A percentile compares a stretch with the other conserved stretches of the same genome.
These are phyloP conservation scores for Pichia sp. DNA, from an alignment of 1,139 yeast species.

Conservation along the genomic window DNA sequence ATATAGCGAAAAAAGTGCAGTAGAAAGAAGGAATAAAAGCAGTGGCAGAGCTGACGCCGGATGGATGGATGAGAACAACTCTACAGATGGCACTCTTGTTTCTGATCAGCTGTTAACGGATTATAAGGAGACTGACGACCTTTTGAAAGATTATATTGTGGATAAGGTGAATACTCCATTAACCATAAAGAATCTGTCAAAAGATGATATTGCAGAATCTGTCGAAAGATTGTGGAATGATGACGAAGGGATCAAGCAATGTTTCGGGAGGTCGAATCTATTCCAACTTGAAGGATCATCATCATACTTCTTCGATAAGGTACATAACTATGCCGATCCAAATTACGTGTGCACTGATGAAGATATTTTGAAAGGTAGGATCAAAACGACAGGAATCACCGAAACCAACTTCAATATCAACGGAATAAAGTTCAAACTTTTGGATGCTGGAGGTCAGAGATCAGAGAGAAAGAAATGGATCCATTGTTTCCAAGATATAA, in stretches of 20 bases:
- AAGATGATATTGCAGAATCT: constrained; percentile 61
- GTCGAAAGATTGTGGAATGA: constrained; percentile 60
- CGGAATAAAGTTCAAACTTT: constrained; percentile 62
- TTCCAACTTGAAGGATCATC: constrained; percentile 84
- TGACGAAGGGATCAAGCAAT: constrained; percentile 62
- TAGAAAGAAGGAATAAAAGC: constrained; percentile 47
- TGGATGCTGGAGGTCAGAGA: constrained; percentile 98
- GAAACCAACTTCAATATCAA: constrained; percentile 76
- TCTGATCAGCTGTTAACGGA: constrained; percentile 14
- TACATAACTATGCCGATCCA: constrained; percentile 57
- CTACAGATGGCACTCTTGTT: constrained; percentile 6
- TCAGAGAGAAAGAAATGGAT: constrained; percentile 95
- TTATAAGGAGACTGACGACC: constrained; percentile 20
- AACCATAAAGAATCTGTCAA: constrained; percentile 15
- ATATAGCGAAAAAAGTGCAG: constrained; percentile 53
- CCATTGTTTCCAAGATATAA: constrained; percentile 89
- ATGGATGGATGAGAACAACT: constrained; percentile 33
- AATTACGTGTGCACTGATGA: constrained; percentile 68
- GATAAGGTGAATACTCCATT: constrained; percentile 7
- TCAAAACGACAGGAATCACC: constrained; percentile 93
- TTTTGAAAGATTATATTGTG: constrained; percentile 20
- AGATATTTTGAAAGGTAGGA: constrained; percentile 85
- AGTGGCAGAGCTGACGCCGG: constrained; percentile 52
- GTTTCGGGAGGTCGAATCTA: constrained; percentile 62
- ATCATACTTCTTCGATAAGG: constrained; percentile 68